Evolutionary conservation across 2,329 filamentous ascomycete species (phyloP).

Genomic region (Pseudogymnoascus sp.): DNA sequence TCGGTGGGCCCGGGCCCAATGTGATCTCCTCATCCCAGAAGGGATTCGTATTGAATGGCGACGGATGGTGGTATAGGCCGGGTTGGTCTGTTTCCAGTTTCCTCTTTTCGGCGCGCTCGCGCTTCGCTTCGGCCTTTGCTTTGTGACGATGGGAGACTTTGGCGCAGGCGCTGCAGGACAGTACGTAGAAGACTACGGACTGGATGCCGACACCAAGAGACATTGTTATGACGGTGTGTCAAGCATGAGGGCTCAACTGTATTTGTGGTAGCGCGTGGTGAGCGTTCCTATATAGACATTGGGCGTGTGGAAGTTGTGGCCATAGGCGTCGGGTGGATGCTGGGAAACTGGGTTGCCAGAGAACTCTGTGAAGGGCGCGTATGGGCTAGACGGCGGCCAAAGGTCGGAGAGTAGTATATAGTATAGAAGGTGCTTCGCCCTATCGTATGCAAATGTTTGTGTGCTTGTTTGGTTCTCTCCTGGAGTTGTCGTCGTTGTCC

Average conservation of each 20-base stretch:
- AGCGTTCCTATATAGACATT: background rate
- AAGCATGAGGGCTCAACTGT: background rate
- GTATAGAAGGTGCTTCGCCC: background rate
- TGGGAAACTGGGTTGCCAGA: background rate
- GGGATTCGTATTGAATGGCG: slow-evolving; percentile 77
- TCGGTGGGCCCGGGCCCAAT: slow-evolving; percentile 66
- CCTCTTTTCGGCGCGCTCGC: slow-evolving; percentile 58
- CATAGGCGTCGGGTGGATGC: background rate
- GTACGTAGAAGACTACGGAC: slow-evolving; percentile 70
- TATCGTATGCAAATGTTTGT: background rate
- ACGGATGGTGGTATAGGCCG: slow-evolving; percentile 68
- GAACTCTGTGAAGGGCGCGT: background rate
- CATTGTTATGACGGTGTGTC: slow-evolving; percentile 31
- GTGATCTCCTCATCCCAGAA: slow-evolving; percentile 84
- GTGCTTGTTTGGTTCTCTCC: background rate
- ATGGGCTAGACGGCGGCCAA: background rate
- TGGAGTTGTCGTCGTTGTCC: background rate
- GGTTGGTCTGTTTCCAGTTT: slow-evolving; percentile 63
- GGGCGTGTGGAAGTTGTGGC: background rate
- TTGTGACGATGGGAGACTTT: slow-evolving; percentile 63
- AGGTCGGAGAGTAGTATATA: background rate
- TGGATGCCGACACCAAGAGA: slow-evolving; percentile 57
- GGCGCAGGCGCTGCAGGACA: slow-evolving; percentile 72
- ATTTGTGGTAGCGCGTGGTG: background rate
- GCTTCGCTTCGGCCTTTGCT: slow-evolving; percentile 62